phyloP scores from a whole-genome alignment of 257 asterid genomes.

The Solanum clarkiae region DNA sequence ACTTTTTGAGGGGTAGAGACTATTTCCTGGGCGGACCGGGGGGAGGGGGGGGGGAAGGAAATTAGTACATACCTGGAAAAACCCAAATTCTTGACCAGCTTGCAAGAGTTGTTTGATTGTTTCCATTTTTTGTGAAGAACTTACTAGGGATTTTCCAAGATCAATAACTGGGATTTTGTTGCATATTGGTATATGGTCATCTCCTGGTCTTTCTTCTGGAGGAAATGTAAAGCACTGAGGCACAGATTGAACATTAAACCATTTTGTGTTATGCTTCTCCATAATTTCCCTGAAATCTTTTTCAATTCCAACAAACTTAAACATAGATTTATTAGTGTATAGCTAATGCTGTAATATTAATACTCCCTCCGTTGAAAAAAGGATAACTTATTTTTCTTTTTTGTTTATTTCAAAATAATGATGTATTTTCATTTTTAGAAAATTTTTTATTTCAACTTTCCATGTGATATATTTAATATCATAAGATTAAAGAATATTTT shows the following conservation, averaged over 20 bases:
- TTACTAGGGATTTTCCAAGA: conserved; percentile 2
- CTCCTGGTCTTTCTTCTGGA: conserved; percentile 34
- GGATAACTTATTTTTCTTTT: too few relatives aligned
- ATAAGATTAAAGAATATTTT: too few relatives aligned
- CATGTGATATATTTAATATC: too few relatives aligned
- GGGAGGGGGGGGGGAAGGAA: background rate
- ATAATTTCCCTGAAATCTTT: background rate
- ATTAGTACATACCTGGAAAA: conserved; percentile 26
- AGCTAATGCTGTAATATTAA: background rate
- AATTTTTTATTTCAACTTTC: too few relatives aligned
- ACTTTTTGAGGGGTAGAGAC: background rate
- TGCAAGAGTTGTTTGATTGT: conserved; percentile 4
- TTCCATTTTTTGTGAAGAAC: background rate
- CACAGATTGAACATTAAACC: conserved; percentile 44
- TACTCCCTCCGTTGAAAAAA: too few relatives aligned
- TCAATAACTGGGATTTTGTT: conserved; percentile 32
- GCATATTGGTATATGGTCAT: conserved; percentile 18
- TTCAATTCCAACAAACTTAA: background rate
- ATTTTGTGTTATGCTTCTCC: conserved; percentile 10
- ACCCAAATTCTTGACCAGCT: conserved; percentile 25
- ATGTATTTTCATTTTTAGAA: too few relatives aligned
- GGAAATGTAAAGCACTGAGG: conserved; percentile 32
- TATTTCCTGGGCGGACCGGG: background rate
- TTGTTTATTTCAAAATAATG: too few relatives aligned
- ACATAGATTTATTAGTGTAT: background rate